Evolutionary conservation across 345 rosid genomes (phyloP).

Genomic region (Melaleuca alternifolia): DNA sequence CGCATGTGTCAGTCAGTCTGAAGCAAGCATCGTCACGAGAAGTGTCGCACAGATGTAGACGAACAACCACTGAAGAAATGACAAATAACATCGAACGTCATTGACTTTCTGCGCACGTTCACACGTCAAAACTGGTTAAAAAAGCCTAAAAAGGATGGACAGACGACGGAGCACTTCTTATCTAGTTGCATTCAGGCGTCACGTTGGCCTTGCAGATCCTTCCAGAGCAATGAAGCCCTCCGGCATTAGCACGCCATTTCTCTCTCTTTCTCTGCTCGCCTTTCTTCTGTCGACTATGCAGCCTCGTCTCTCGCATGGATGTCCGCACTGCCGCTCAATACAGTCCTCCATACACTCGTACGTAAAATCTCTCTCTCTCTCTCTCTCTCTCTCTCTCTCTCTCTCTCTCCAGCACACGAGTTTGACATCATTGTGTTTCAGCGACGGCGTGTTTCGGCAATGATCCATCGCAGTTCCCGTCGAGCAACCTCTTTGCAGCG

Average conservation of each 20-base stretch:
- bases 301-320: slow-evolving; percentile 10
- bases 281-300: background rate
- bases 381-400: background rate
- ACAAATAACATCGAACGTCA: too few species aligned
- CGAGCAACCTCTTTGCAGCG: slow-evolving; percentile 34
- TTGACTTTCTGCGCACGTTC: background rate
- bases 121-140: background rate
- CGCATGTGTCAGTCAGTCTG: too few species aligned
- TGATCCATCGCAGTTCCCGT: slow-evolving; percentile 24
- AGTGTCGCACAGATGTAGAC: too few species aligned
- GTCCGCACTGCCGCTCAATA: slow-evolving; percentile 36
- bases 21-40: too few species aligned
- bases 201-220: background rate
- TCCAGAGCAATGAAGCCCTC: background rate
- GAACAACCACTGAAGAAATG: too few species aligned
- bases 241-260: background rate
- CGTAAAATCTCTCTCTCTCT: background rate
- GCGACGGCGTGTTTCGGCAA: slow-evolving; percentile 39
- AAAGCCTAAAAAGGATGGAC: background rate
- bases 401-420: background rate
- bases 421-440: background rate
- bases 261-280: background rate
- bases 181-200: background rate
- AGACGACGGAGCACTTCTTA: background rate
- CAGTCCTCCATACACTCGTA: slow-evolving; percentile 37